These are phyloP conservation scores for Apocynum venetum DNA, from an alignment of 257 asterid genomes.

Conservation along the genomic window DNA sequence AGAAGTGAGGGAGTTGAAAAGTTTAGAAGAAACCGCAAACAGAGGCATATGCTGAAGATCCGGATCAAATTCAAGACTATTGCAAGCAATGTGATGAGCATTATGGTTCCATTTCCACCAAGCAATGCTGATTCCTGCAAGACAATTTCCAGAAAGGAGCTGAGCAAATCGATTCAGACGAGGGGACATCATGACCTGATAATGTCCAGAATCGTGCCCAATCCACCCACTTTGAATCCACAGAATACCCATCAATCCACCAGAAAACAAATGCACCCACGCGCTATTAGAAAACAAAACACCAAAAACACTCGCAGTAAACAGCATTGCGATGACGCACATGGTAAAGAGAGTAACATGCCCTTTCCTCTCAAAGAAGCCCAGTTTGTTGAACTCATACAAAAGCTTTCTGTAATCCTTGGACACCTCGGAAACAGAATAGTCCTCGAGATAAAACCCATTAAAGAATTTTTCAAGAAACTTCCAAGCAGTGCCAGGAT, in stretches of 20 bases:
- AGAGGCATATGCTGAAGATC: slow-evolving; percentile 84
- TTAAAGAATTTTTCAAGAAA: slow-evolving; percentile 51
- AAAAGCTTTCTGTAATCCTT: slow-evolving; percentile 71
- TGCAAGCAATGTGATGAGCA: slow-evolving; percentile 85
- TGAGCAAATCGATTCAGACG: slow-evolving; percentile 48
- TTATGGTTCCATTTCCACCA: slow-evolving; percentile 96
- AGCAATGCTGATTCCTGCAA: slow-evolving; percentile 78
- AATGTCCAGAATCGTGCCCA: slow-evolving; percentile 90
- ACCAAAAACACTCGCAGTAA: slow-evolving; percentile 51
- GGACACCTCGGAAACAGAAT: slow-evolving; percentile 61
- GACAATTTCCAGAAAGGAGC: slow-evolving; percentile 59
- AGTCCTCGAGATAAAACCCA: slow-evolving; percentile 53
- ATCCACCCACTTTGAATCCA: slow-evolving; percentile 98
- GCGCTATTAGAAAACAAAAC: slow-evolving; percentile 51
- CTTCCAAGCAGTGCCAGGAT: slow-evolving; percentile 68
- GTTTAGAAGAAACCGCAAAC: slow-evolving; percentile 67
- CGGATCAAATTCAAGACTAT: slow-evolving; percentile 83
- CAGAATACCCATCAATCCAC: slow-evolving; percentile 61
- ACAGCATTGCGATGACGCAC: slow-evolving; percentile 29
- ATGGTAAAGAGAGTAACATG: slow-evolving; percentile 39
- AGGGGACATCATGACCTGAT: slow-evolving; percentile 49
- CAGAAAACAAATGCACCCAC: slow-evolving; percentile 51
- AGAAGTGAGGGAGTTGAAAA: slow-evolving; percentile 61
- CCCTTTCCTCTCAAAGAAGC: slow-evolving; percentile 65
- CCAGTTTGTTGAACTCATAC: slow-evolving; percentile 58